Evolutionary conservation across 2,329 filamentous ascomycete genomes (phyloP).

Genomic region (Alternaria dauci): DNA sequence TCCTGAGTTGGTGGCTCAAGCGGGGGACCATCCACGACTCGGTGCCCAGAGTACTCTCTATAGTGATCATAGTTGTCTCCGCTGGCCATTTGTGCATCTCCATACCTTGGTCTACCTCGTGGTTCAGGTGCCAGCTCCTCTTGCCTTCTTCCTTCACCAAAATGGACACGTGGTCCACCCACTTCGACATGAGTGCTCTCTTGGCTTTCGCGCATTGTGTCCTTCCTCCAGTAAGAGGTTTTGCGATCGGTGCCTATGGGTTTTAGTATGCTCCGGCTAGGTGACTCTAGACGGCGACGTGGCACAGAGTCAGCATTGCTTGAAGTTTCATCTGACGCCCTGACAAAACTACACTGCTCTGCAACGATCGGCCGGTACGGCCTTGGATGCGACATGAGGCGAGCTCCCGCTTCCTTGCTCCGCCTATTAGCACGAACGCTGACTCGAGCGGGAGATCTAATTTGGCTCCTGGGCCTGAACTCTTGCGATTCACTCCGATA

Average conservation of each 20-base stretch:
- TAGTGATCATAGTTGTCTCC: slow-evolving; percentile 22
- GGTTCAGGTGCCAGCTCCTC: slow-evolving; percentile 4
- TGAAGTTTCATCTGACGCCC: slow-evolving; percentile 29
- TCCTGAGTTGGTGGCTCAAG: slow-evolving; percentile 23
- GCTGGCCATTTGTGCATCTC: slow-evolving; percentile 13
- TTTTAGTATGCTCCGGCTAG: slow-evolving; percentile 39
- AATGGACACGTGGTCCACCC: slow-evolving; percentile 42
- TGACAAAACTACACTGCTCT: slow-evolving; percentile 24
- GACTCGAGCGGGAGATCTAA: slow-evolving; percentile 20
- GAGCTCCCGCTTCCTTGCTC: slow-evolving; percentile 31
- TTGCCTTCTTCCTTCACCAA: slow-evolving; percentile 25
- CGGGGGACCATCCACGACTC: slow-evolving; percentile 21
- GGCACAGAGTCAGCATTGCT: slow-evolving; percentile 22
- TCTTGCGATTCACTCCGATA: slow-evolving; percentile 31
- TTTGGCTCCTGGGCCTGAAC: slow-evolving; percentile 19
- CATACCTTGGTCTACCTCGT: slow-evolving; percentile 6
- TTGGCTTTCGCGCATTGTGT: slow-evolving; percentile 30
- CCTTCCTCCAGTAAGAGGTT: slow-evolving; percentile 25
- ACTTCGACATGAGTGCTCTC: slow-evolving; percentile 44
- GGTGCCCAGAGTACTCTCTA: slow-evolving; percentile 20
- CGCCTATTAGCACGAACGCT: slow-evolving; percentile 14
- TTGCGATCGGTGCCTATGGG: slow-evolving; percentile 26
- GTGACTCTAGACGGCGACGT: slow-evolving; percentile 21
- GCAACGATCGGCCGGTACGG: slow-evolving; percentile 33
- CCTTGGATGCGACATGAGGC: slow-evolving; percentile 37